Percentiles rank a stretch among this genome's conserved stretches.
These are phyloP conservation scores for Paxillus involutus DNA, from an alignment of 768 basidiomycete genomes.

Conservation along the genomic window DNA sequence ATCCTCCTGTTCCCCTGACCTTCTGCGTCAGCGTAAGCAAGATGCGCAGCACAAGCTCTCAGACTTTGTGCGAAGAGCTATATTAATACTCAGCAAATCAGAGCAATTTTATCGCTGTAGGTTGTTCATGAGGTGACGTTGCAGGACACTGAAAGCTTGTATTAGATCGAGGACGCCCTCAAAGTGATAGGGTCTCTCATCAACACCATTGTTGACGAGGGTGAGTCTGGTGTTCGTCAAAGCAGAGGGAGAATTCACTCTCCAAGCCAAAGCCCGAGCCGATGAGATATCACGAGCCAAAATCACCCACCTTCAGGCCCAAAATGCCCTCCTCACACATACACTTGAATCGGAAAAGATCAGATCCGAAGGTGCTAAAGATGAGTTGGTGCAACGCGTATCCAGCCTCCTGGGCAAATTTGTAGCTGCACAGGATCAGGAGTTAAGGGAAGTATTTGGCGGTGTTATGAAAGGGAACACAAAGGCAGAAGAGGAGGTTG, in stretches of 20 bases:
- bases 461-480: conserved; percentile 55
- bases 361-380: conserved; percentile 66
- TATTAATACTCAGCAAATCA: conserved; percentile 42
- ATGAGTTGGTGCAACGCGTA: conserved; percentile 74
- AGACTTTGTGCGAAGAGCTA: conserved; percentile 46
- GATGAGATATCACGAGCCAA: conserved; percentile 50
- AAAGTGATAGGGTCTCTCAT: conserved; percentile 57
- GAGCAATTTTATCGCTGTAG: conserved; percentile 45
- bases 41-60: conserved; percentile 41
- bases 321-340: conserved; percentile 63
- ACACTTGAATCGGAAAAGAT: conserved; percentile 66
- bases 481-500: conserved; percentile 52
- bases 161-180: conserved; percentile 56
- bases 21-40: no score
- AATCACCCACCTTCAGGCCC: conserved; percentile 60
- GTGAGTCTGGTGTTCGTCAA: conserved; percentile 56
- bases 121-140: conserved; percentile 14
- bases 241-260: conserved; percentile 50
- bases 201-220: conserved; percentile 58
- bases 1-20: no score
- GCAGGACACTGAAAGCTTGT: conserved; percentile 4
- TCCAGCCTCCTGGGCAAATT: conserved; percentile 72
- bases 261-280: conserved; percentile 48
- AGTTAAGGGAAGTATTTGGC: conserved; percentile 57
- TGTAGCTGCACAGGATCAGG: conserved; percentile 63